Conservation (phyloP, 2,329 filamentous ascomycete species). For the Neurospora crassa region DNA sequence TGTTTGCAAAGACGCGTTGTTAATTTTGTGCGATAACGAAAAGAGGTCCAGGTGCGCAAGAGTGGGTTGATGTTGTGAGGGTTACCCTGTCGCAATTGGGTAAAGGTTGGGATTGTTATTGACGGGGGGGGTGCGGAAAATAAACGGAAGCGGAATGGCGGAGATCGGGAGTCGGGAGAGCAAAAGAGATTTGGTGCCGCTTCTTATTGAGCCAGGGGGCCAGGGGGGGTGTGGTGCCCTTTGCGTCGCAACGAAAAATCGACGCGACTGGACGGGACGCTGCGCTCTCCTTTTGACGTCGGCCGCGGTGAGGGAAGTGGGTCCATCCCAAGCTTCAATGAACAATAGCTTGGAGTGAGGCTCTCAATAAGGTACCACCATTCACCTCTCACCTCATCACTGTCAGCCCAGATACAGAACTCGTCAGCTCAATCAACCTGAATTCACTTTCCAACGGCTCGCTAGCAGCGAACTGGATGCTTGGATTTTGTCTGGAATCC, state of each 20-base stretch:
- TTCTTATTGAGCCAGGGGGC: not conserved
- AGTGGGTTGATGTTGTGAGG: slow-evolving; percentile 1
- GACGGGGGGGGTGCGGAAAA: not conserved
- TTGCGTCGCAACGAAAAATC: not conserved
- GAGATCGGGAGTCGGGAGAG: not conserved
- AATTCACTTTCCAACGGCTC: not conserved
- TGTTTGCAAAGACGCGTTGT: not conserved
- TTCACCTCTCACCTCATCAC: not conserved
- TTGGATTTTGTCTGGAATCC: not conserved
- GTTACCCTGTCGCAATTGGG: not conserved
- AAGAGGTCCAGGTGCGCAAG: not conserved
- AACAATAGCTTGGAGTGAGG: not conserved
- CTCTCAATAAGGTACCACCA: not conserved
- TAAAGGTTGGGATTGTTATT: not conserved
- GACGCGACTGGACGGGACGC: not conserved
- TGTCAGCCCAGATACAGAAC: not conserved
- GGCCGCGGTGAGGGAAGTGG: not conserved
- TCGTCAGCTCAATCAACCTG: not conserved
- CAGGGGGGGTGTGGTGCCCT: not conserved
- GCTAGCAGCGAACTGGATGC: not conserved
- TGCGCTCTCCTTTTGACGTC: not conserved
- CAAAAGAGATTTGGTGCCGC: not conserved
- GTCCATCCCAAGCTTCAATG: not conserved
- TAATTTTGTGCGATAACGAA: not conserved
- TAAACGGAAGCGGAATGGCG: not conserved